Base-by-base conservation (phyloP, 2,329 filamentous ascomycete genomes). In the Fusarium secorum region DNA sequence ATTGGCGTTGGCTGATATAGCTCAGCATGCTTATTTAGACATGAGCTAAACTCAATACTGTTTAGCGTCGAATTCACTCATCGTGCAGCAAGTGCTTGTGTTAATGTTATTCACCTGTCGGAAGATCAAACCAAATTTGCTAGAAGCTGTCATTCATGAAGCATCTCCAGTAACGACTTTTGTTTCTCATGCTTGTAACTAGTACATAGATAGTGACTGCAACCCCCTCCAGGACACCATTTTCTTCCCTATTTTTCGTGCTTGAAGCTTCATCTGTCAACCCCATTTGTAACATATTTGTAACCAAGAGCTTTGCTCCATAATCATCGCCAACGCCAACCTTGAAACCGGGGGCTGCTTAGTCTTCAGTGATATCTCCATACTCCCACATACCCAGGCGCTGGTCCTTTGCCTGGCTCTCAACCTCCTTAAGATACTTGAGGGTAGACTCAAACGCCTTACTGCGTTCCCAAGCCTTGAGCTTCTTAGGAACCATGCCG, bases 381-480 rank as follows among this genome's bases (percentile, higher is more conserved):
- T 98, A 99, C 87, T 99, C 96, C 95, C 95, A 99, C 88, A 97
- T 96, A 45, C 96, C 96, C 73, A 90, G 86, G 69, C 94, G 89
- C 62, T 90, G 90, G 60, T 88, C 85, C 88, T 97, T 97, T 8
- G 95, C 95, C 80, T 91, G 86, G 38, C 87, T 85, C 85, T 97
- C 91, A 55, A 91, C 88, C 80, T 91, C 87, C 77, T 88, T 90
- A 68, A 98, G 83, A 74, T 88, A 88, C 80, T 89, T 88, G 69
- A 97, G 82, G 45, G 94, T 89, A 36, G 92, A 87, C 62, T 87
- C 87, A 48, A 93, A 93, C 13, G 89, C 90, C 64, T 82, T 83
- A 81, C 87, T 88, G 60, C 91, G 88, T 86, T 98, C 96, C 93
- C 95, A 98, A 0, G 90, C 86, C 88, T 94, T 96, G 78, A 98